Evolutionary conservation across 495 filamentous ascomycete species (phyloP).

Genomic region (Xylaria palmicola): DNA sequence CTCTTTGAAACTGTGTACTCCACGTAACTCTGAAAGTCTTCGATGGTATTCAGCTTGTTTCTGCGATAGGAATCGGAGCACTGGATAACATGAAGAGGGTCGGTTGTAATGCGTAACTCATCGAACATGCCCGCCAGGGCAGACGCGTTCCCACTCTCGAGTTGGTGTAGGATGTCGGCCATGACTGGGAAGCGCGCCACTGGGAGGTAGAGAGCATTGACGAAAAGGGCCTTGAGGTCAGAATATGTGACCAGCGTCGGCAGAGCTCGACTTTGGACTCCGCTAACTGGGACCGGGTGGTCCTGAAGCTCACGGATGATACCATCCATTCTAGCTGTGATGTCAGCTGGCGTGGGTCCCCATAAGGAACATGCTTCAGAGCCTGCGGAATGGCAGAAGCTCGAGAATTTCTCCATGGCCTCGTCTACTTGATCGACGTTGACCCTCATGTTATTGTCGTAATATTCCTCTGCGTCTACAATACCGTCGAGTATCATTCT

Average conservation of each 20-base stretch:
- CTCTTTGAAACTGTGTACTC: conserved; percentile 18
- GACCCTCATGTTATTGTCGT: conserved; percentile 18
- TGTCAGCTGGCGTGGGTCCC: conserved; percentile 34
- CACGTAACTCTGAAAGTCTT: conserved; percentile 13
- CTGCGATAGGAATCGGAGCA: conserved; percentile 22
- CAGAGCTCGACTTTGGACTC: conserved; percentile 25
- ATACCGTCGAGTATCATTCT: conserved; percentile 37
- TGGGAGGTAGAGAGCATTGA: conserved; percentile 16
- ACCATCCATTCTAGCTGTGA: conserved; percentile 34
- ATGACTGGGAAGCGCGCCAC: conserved; percentile 17
- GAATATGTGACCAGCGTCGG: conserved; percentile 51
- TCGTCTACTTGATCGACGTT: conserved; percentile 20
- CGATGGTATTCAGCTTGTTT: conserved; percentile 19
- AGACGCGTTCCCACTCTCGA: conserved; percentile 22
- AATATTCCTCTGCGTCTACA: conserved; percentile 36
- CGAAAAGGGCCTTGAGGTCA: conserved; percentile 29
- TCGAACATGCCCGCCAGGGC: conserved; percentile 19
- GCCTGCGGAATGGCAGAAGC: conserved; percentile 23
- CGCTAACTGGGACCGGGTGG: conserved; percentile 37
- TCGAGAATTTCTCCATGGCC: conserved; percentile 16
- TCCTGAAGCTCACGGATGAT: conserved; percentile 38
- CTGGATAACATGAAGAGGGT: conserved; percentile 14
- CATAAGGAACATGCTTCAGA: conserved; percentile 21
- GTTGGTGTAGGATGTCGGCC: conserved; percentile 18
- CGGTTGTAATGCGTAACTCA: neutral